phyloP scores from a whole-genome alignment of 1,284 basidiomycete species.

The Ceratobasidium sp. region DNA sequence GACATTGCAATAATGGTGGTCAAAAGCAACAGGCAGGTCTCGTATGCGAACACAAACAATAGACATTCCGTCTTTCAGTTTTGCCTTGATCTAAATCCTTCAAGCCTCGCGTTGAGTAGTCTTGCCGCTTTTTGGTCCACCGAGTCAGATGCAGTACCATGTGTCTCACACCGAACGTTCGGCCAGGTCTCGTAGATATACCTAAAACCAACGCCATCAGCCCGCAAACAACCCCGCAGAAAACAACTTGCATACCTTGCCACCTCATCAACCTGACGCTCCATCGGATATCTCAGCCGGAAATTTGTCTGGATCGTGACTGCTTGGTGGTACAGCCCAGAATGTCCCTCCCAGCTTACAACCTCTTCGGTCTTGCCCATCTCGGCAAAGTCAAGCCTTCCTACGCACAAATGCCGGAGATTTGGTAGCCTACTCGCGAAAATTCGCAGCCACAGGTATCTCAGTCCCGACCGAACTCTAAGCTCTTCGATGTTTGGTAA shows the following conservation, averaged over 20 bases:
- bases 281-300: background rate
- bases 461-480: background rate
- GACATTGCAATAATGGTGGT: too few species aligned
- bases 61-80: too few species aligned
- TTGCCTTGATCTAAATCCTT: too few species aligned
- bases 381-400: background rate
- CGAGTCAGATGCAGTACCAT: background rate
- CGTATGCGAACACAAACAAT: too few species aligned
- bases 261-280: background rate
- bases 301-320: background rate
- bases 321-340: background rate
- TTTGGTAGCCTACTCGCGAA: background rate
- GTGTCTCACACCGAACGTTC: background rate
- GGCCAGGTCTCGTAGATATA: background rate
- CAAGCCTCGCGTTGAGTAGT: background rate
- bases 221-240: background rate
- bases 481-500: background rate
- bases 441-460: background rate
- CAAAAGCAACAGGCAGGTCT: too few species aligned
- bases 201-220: background rate
- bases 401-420: background rate
- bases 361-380: background rate
- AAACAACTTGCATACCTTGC: background rate
- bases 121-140: slow-evolving; percentile 10
- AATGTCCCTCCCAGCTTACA: too few species aligned